These are phyloP conservation scores for Perkinsus chesapeaki DNA, from an alignment of 169 alveolate species.

Conservation along the genomic window DNA sequence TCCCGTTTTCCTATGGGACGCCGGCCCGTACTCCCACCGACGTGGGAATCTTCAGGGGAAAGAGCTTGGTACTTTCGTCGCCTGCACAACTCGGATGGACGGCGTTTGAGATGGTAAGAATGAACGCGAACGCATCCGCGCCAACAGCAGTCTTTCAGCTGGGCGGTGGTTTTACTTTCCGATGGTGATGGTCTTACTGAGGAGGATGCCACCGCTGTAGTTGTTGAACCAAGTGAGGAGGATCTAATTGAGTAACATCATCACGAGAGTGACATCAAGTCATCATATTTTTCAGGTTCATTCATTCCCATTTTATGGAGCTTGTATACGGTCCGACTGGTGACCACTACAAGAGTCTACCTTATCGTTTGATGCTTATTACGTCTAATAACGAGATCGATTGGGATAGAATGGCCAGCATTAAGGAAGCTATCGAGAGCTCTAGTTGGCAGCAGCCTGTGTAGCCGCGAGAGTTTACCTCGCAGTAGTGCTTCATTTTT, in stretches of 20 bases:
- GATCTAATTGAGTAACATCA: not conserved
- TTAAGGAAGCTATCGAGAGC: not conserved
- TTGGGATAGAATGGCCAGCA: not conserved
- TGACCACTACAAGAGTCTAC: not conserved
- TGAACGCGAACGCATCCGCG: too few relatives aligned
- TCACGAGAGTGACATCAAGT: not conserved
- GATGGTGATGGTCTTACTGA: too few relatives aligned
- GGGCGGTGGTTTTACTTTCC: too few relatives aligned
- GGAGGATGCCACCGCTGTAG: not conserved
- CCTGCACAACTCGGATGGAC: too few relatives aligned
- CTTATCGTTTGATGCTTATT: not conserved
- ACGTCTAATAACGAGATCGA: not conserved
- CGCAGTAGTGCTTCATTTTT: not conserved
- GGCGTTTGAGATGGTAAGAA: too few relatives aligned
- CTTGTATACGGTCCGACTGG: not conserved
- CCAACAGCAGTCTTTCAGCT: too few relatives aligned
- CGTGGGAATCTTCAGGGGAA: too few relatives aligned
- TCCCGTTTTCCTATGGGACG: too few relatives aligned
- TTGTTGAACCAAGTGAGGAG: not conserved
- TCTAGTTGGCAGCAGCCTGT: not conserved
- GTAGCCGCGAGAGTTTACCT: too few relatives aligned
- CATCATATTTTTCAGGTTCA: not conserved
- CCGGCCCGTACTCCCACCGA: too few relatives aligned
- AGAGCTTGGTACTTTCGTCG: too few relatives aligned
- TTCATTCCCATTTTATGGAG: not conserved